Base-by-base conservation (phyloP, 2,329 filamentous ascomycete species). In the Xylaria sp. region DNA sequence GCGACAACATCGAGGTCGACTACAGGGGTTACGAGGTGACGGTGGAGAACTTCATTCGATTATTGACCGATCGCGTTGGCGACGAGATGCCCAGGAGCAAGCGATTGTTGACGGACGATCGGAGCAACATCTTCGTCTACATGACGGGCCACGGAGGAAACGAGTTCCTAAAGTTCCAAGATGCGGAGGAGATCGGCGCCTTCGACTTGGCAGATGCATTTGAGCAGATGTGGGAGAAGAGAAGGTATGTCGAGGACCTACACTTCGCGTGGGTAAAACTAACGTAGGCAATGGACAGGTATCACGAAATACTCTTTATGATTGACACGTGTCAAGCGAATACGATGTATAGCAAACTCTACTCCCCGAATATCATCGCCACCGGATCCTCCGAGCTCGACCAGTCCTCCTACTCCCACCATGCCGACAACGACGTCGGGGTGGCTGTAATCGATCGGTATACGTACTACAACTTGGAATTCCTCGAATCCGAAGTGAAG, bases 221-320 rank as follows among this genome's bases (percentile, higher is more conserved):
- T 71, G 92, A 95, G 74, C 93, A 99, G 78, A 99, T 99, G 94
- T 97, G 92, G 90, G 94, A 99, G 81, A 99, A 99, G 85, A 95
- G 95, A 78, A 88, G 94, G 79, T 87, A 72, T n/a, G 71, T 43
- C 9, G 16, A 17, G 4, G 18, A 41, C 39, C 9, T 38, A 24
- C 8, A 21, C 9, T 38, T 17, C 16, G 19, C 4, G 20, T 5
- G 13, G 7, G 47, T n/a, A 11, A 21, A 16, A 48, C 56, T 61
- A 29, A 61, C 53, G n/a, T 42, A 13, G 47, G 9, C n/a, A 11
- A 41, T 26, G 7, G 21, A 24, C 18, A 89, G 88, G 70, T 99
- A 97, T 74, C 91, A 97, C 72, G 94, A 99, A 74, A 87, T 99
- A 64, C 84, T 99, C 53, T 99, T 99, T 79, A 99, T 99, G 94